phyloP scores from a whole-genome alignment of 345 rosid species.

The Diplotaxis tenuifolia region DNA sequence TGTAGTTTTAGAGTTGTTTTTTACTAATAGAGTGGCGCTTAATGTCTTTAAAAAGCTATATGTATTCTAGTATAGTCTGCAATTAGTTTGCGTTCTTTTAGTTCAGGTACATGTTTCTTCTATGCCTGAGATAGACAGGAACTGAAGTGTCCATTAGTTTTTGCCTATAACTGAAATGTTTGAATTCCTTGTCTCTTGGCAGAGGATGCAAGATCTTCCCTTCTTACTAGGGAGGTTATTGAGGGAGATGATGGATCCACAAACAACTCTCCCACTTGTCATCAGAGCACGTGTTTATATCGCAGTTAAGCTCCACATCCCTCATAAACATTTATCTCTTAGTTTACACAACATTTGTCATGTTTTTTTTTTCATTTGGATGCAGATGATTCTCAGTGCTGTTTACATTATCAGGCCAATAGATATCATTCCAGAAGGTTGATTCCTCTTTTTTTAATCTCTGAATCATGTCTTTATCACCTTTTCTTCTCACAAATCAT shows the following conservation, averaged over 20 bases:
- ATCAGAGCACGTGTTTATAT: conserved; percentile 74
- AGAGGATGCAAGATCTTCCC: conserved; percentile 94
- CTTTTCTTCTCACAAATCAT: conserved; percentile 44
- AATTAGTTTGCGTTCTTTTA: too few species aligned
- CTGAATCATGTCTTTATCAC: too few species aligned
- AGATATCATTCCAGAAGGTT: conserved; percentile 92
- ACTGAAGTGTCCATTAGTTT: too few species aligned
- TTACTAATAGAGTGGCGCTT: too few species aligned
- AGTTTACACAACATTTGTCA: neutral
- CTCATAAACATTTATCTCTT: neutral
- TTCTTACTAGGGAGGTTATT: conserved; percentile 71
- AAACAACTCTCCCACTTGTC: conserved; percentile 81
- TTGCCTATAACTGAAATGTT: too few species aligned
- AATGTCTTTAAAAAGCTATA: too few species aligned
- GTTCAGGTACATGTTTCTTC: too few species aligned
- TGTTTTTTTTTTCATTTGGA: conserved; percentile 12
- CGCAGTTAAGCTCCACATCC: conserved; percentile 73
- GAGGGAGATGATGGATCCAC: conserved; percentile 76
- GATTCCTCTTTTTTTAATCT: conserved; percentile 7
- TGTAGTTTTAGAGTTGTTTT: too few species aligned
- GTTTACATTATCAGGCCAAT: conserved; percentile 73
- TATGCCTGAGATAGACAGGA: too few species aligned
- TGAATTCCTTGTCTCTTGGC: too few species aligned
- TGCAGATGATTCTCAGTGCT: conserved; percentile 63
- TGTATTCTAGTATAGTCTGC: too few species aligned